Evolutionary conservation across 306 rosid species (phyloP), one percentile per base, ranked within the genome.

Genomic region (Fragaria vesca): DNA sequence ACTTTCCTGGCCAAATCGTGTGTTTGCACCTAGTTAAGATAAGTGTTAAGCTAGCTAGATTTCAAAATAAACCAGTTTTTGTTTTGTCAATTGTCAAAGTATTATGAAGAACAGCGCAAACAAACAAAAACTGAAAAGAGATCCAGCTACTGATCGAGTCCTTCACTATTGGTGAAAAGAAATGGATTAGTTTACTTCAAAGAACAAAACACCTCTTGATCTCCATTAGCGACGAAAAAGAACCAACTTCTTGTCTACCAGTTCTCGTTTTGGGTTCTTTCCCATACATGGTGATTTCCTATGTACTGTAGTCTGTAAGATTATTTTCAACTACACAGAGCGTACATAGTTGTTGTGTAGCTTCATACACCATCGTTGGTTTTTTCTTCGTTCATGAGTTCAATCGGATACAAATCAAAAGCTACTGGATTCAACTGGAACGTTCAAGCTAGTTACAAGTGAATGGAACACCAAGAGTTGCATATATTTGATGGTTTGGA

Each of bases 1-100:
- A 66, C 61, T 75, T 46, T 75, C 78, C 2, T 30, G 28, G 71
- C 71, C 71, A 10, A 75, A 46, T 75, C 34, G 63, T 62, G 15
- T 75, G 78, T 38, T 38, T 43, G 34, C 72, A 12, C 72, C 36
- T 9, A 43, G 20, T 4, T 43, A 12, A 67, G 50, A 18, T 2
- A 13, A 63, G 48, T 9, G 28, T 66, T 40, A 30, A 13, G 4
- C 20, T 62, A 28, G 32, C 63, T 57, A 57, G 63, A 21, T 21
- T 57, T 21, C 12, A 57, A 5, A 61, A 61, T 12, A 13, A 61
- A 26, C 18, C 63, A 57, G 15, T 10, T 52, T 20, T 7, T 20
- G 60, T 52, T 52, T 52, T 18, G 60, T 54, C 26, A 54, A 6
- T 52, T 54, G 24, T 54, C 60, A 20, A 54, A 54, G 9, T 6